phyloP scores from a whole-genome alignment of 2,329 filamentous ascomycete species.

The Exserohilum turcica region DNA sequence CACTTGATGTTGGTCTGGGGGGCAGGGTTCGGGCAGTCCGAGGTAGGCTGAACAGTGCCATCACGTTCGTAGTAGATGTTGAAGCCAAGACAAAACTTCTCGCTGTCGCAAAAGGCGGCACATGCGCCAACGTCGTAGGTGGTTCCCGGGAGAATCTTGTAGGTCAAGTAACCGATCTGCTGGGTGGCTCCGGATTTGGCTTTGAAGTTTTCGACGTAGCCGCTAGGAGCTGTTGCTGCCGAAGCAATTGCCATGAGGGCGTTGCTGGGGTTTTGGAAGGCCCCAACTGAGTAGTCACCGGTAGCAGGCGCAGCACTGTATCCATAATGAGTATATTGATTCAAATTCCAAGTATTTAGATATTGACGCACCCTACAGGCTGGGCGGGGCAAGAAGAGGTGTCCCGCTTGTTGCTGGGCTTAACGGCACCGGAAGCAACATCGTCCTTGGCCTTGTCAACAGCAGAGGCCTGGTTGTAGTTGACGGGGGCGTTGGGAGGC shows the following conservation, averaged over 20 bases:
- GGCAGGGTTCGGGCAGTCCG: slow-evolving; percentile 23
- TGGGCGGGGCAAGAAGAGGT: slow-evolving; percentile 14
- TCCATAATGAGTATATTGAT: neutral
- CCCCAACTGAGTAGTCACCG: slow-evolving; percentile 4
- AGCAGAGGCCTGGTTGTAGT: slow-evolving; percentile 5
- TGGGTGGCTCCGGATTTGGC: slow-evolving; percentile 23
- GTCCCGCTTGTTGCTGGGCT: slow-evolving; percentile 17
- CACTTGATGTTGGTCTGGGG: slow-evolving; percentile 37
- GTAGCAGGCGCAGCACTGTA: neutral
- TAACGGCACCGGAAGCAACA: slow-evolving; percentile 15
- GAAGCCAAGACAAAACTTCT: slow-evolving; percentile 36
- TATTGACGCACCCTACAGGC: slow-evolving; percentile 21
- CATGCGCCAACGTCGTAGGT: slow-evolving; percentile 24
- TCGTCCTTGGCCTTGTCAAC: slow-evolving; percentile 16
- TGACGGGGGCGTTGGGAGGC: neutral
- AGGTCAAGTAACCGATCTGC: slow-evolving; percentile 37
- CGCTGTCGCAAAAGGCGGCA: slow-evolving; percentile 28
- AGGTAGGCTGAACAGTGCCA: slow-evolving; percentile 20
- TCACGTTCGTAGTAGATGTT: slow-evolving; percentile 40
- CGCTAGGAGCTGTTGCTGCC: slow-evolving; percentile 13
- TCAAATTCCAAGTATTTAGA: neutral
- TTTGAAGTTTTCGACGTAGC: slow-evolving; percentile 27
- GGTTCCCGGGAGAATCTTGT: slow-evolving; percentile 26
- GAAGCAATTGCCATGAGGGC: slow-evolving; percentile 16
- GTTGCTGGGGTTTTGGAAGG: slow-evolving; percentile 14